Percentiles rank a stretch among this genome's conserved stretches.
Conservation (phyloP, 2,329 filamentous ascomycete species). For the Berkeleyomyces basicola region DNA sequence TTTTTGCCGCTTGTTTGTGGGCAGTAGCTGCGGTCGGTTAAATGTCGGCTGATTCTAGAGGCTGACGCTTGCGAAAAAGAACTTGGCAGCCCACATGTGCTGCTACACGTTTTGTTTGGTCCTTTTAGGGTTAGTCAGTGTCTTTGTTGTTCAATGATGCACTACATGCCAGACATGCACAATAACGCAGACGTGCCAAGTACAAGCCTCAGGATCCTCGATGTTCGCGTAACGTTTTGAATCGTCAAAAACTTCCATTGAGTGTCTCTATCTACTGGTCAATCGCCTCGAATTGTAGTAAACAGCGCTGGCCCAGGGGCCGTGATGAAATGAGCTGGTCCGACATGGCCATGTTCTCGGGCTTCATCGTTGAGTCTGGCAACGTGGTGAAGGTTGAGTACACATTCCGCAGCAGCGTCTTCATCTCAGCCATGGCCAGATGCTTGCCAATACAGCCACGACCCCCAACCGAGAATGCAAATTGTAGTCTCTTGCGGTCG, state of each 20-base stretch:
- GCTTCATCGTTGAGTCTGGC: conserved; percentile 36
- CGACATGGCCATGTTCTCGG: conserved; percentile 43
- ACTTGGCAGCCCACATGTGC: background rate
- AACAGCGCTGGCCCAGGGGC: conserved; percentile 41
- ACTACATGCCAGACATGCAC: background rate
- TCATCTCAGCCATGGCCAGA: conserved; percentile 52
- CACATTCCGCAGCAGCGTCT: conserved; percentile 42
- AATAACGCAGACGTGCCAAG: background rate
- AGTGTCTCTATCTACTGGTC: background rate
- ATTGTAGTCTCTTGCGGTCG: conserved; percentile 46
- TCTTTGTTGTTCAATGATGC: background rate
- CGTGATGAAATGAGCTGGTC: conserved; percentile 53
- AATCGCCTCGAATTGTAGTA: conserved; percentile 31
- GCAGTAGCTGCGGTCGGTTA: background rate
- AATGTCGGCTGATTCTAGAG: background rate
- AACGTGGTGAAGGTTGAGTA: conserved; percentile 42
- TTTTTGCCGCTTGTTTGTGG: conserved; percentile 1
- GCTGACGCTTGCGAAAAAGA: background rate
- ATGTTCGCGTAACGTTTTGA: background rate
- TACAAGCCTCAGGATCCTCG: background rate
- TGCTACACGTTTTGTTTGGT: background rate
- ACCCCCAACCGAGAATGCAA: conserved; percentile 49
- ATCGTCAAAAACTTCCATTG: background rate
- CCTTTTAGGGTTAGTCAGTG: background rate
- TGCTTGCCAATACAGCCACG: conserved; percentile 51